Conservation (phyloP, 169 alveolate genomes). For the Eimeria maxima region DNA sequence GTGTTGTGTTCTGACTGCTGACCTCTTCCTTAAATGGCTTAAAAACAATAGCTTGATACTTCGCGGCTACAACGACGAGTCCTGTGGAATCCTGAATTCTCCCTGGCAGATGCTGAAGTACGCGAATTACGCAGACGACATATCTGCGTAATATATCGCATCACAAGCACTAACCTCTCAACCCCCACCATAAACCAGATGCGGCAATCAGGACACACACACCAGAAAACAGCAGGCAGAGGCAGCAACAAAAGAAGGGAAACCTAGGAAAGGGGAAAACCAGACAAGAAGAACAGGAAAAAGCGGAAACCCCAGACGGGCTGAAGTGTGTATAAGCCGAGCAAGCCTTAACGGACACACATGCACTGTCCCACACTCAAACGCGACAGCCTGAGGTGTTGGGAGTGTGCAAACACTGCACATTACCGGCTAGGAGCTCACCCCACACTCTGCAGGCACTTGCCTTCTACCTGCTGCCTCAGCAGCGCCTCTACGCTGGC, state of each 20-base stretch:
- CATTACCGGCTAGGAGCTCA: neutral
- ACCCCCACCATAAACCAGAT: neutral
- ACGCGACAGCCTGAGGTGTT: neutral
- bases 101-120: constrained; percentile 93
- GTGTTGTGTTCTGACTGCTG: neutral
- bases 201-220: neutral
- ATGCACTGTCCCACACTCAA: neutral
- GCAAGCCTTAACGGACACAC: neutral
- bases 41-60: constrained; percentile 95
- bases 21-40: constrained; percentile 96
- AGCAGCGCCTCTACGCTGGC: constrained; percentile 93
- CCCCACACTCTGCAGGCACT: constrained; percentile 81
- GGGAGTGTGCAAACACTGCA: neutral
- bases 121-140: constrained; percentile 94
- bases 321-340: neutral
- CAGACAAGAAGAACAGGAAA: constrained; percentile 49
- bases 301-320: no score
- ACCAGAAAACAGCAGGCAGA: neutral
- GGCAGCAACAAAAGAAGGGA: neutral
- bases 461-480: constrained; percentile 95
- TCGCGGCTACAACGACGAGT: constrained; percentile 94
- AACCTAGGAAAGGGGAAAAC: neutral
- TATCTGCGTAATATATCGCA: constrained; percentile 90
- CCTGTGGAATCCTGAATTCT: constrained; percentile 97
- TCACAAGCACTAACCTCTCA: constrained; percentile 20